Conservation (phyloP, 108 stramenopile genomes). For the Epipyxis sp. region DNA sequence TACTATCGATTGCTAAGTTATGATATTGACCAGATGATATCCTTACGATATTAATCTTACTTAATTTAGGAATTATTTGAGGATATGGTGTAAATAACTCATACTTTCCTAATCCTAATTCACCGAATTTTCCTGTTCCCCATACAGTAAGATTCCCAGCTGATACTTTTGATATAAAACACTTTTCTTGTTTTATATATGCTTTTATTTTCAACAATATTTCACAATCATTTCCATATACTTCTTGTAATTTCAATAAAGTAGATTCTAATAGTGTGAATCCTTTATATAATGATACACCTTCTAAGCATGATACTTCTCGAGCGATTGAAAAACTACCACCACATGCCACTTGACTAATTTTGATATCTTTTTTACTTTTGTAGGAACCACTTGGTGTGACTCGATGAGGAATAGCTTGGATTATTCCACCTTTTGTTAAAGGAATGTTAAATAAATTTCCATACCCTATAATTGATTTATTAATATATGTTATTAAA, state of each 20-base stretch:
- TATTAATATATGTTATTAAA: too few relatives aligned
- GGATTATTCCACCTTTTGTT: slow-evolving; percentile 6
- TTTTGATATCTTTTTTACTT: not conserved
- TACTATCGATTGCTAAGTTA: not conserved
- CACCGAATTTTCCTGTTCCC: slow-evolving; percentile 19
- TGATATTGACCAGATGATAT: slow-evolving; percentile 4
- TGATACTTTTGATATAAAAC: not conserved
- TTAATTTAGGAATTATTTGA: not conserved
- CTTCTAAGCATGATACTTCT: not conserved
- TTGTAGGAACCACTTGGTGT: slow-evolving; percentile 5
- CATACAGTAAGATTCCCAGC: not conserved
- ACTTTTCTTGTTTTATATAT: too few relatives aligned
- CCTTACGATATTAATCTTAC: not conserved
- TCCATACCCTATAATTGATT: too few relatives aligned
- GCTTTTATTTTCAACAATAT: too few relatives aligned
- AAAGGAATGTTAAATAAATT: not conserved
- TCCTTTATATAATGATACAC: not conserved
- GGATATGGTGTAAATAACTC: not conserved
- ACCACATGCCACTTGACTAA: not conserved
- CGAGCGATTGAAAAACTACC: slow-evolving; percentile 13
- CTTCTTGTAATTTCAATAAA: too few relatives aligned
- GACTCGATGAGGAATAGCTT: not conserved
- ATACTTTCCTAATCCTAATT: slow-evolving; percentile 8
- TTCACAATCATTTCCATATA: too few relatives aligned
- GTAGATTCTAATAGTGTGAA: not conserved